phyloP scores from a whole-genome alignment of 2,329 filamentous ascomycete genomes.

The Penicillium olsonii region DNA sequence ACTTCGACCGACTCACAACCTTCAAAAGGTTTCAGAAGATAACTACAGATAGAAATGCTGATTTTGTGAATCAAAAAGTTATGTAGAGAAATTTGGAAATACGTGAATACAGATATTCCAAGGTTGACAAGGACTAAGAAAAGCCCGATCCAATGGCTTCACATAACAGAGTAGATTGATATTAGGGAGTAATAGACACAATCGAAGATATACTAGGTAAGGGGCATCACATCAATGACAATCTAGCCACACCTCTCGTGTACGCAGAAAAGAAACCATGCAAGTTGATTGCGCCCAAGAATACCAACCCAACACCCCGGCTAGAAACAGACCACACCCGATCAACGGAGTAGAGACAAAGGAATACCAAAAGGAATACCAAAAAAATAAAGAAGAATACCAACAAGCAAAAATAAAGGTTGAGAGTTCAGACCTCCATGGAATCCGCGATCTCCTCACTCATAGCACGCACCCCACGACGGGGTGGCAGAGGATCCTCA shows the following conservation, averaged over 20 bases:
- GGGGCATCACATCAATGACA: constrained; percentile 15
- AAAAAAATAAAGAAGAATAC: constrained; percentile 11
- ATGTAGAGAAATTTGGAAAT: too few species aligned
- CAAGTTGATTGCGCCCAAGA: constrained; percentile 27
- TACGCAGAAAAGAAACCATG: constrained; percentile 15
- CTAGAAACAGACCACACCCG: constrained; percentile 18
- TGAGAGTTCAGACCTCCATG: constrained; percentile 51
- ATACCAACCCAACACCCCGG: constrained; percentile 20
- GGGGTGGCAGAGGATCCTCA: constrained; percentile 40
- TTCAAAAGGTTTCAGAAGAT: too few species aligned
- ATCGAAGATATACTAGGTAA: constrained; percentile 6
- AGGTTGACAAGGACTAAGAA: too few species aligned
- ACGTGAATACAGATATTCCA: too few species aligned
- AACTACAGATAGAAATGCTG: too few species aligned
- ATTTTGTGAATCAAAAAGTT: too few species aligned
- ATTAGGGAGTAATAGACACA: constrained; percentile 24
- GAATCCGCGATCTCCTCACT: constrained; percentile 56
- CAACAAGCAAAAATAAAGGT: constrained; percentile 9
- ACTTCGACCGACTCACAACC: too few species aligned
- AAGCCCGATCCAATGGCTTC: not conserved
- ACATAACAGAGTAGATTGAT: not conserved
- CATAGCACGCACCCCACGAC: constrained; percentile 53
- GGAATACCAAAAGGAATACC: too few species aligned
- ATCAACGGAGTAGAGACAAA: constrained; percentile 17
- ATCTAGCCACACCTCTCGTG: constrained; percentile 13